Evolutionary conservation across 2,329 filamentous ascomycete species (phyloP).

Genomic region (Talaromyces sp.): DNA sequence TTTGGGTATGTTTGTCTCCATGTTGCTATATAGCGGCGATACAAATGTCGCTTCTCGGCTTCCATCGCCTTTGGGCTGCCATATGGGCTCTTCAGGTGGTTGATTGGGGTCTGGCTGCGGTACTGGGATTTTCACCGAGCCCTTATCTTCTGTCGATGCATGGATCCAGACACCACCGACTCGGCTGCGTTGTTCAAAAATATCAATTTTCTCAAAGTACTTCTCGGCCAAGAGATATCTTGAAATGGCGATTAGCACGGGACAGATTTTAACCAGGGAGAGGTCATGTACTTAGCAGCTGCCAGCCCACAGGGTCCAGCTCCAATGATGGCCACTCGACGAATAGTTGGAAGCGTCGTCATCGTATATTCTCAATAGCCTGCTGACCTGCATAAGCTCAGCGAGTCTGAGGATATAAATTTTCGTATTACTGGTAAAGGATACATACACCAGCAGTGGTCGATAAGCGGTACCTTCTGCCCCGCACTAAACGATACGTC

Average conservation of each 20-base stretch:
- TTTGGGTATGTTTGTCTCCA: conserved; percentile 84
- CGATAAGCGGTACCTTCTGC: background rate
- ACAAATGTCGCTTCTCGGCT: conserved; percentile 56
- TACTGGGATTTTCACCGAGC: conserved; percentile 41
- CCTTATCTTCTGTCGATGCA: conserved; percentile 45
- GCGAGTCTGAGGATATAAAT: background rate
- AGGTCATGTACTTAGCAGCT: conserved; percentile 56
- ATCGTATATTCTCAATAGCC: background rate
- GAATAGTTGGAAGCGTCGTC: conserved; percentile 12
- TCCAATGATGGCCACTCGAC: conserved; percentile 67
- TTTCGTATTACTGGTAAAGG: background rate
- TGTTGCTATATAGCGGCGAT: conserved; percentile 74
- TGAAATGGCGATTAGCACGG: background rate
- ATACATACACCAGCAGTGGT: background rate
- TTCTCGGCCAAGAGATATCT: conserved; percentile 68
- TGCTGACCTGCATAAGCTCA: background rate
- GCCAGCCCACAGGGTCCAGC: conserved; percentile 75
- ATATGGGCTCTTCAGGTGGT: conserved; percentile 59
- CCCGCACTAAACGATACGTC: background rate
- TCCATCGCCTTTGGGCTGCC: conserved; percentile 25
- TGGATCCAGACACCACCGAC: conserved; percentile 87
- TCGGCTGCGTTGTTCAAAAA: conserved; percentile 74
- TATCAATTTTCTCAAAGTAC: conserved; percentile 61
- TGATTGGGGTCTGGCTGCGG: conserved; percentile 62
- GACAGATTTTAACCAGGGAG: conserved; percentile 7